Base-by-base conservation (phyloP, 2,329 filamentous ascomycete species). In the Fusarium praegraminearum region DNA sequence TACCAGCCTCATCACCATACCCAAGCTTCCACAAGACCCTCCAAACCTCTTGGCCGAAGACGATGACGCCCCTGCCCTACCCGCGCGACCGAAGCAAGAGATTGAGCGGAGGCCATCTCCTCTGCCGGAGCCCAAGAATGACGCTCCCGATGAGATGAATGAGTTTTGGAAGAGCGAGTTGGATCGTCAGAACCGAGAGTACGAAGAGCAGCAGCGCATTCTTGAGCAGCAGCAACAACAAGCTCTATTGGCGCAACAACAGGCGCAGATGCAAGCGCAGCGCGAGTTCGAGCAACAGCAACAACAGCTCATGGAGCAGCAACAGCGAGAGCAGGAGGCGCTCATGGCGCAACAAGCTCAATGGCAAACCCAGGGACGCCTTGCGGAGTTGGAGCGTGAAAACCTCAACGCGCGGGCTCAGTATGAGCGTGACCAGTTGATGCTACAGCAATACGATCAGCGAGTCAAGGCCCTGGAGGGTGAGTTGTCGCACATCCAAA, bases 81-180 rank as follows among this genome's bases (percentile, higher is more conserved):
- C 96, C 1, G 89, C 90, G 26, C 87, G 96, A 64, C 96, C 84
- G 79, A 97, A 86, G 82, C 91, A 84, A 84, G 94, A 86, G 81
- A 92, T 87, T 74, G 91, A 85, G 83, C 85, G 82, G 78, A 82
- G 87, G 57, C 90, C 92, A 2, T 90, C 91, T 2, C 92, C 93
- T 2, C 88, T 91, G 2, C 88, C 88, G 12, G 84, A 87, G 50
- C 86, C 89, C 9, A 90, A 90, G 73, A 83, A 88, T 0, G 90
- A 94, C 6, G 96, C 98, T 75, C 95, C 95, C 1, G 94, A 96
- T 76, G 93, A 97, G 50, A 98, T 99, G 77, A 93, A 93, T 54
- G 96, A 99, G 75, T 99, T 99, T 80, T 99, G 96, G 96, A 97
- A 97, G 82, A 93, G 89, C 73, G 94, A 98, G 79, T 88, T 97